These are phyloP conservation scores for Paraconiothyrium sp. DNA, from an alignment of 2,329 filamentous ascomycete genomes.

Conservation along the genomic window DNA sequence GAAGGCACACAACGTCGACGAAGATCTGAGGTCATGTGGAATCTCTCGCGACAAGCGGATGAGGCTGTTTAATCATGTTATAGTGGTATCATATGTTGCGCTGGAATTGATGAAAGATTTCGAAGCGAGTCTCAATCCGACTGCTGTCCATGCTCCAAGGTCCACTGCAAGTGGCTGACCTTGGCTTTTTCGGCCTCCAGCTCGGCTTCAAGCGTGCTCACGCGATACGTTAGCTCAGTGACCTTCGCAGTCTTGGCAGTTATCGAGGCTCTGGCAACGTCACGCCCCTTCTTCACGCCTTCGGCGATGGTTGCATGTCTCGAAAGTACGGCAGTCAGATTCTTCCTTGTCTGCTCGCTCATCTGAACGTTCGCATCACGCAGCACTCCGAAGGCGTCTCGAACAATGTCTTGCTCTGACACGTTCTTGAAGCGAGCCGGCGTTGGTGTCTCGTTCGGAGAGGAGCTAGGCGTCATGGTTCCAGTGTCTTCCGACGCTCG, in stretches of 20 bases:
- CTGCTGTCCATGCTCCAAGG: constrained; percentile 20
- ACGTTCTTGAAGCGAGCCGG: constrained; percentile 42
- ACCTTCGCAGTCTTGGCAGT: constrained; percentile 72
- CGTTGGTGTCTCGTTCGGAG: constrained; percentile 46
- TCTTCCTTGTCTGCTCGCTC: constrained; percentile 20
- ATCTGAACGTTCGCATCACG: constrained; percentile 54
- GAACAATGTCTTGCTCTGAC: constrained; percentile 30
- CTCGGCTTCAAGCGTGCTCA: constrained; percentile 67
- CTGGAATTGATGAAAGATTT: background rate
- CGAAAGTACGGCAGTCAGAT: constrained; percentile 33
- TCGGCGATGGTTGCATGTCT: constrained; percentile 66
- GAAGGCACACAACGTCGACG: too few relatives aligned
- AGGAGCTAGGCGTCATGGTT: constrained; percentile 28
- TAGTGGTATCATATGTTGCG: constrained; percentile 2
- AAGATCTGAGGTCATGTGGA: too few relatives aligned
- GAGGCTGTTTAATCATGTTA: background rate
- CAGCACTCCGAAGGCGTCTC: constrained; percentile 62
- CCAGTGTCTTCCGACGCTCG: constrained; percentile 18
- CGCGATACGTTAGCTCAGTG: constrained; percentile 71
- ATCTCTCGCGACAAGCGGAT: background rate
- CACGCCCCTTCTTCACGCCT: constrained; percentile 71
- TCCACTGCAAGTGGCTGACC: constrained; percentile 38
- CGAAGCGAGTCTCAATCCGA: constrained; percentile 9
- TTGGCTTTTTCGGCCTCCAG: constrained; percentile 62
- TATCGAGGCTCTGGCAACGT: constrained; percentile 70